Base-by-base conservation (phyloP, 768 basidiomycete species). In the Tricholoma sp. region DNA sequence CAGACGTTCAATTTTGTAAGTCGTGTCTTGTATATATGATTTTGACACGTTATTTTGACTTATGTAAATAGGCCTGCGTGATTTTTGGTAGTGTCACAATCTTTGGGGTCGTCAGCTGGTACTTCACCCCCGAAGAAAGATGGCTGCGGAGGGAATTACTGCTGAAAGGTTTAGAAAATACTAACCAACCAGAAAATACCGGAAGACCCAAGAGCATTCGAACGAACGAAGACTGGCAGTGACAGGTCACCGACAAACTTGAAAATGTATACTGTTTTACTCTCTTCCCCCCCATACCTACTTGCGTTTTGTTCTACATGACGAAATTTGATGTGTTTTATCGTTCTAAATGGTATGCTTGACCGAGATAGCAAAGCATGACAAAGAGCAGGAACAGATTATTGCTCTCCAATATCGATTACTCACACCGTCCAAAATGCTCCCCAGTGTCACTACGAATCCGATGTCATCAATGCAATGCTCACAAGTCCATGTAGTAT, bases 1-100 rank as follows among this genome's bases (percentile, higher is more conserved):
- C 70, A 81, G 57, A 86, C 79, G 1, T 92, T 95, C 77, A 96
- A 96, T 70, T 95, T 91, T 65, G 91, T 91, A 58, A 71, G 88
- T 79, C 1, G 5, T n/a, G 6, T 3, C 42, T 4, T 18, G n/a
- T 18, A 17, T 6, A 8, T 49, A 2, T 20, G 36, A 57, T 54
- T 32, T 28, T 15, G 12, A 20, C 18, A 37, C 20, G n/a, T n/a
- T 18, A 32, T 24, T 18, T 42, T 59, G 48, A 57, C 57, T 55
- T 20, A 36, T 52, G 54, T 29, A 37, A n/a, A 29, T 50, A 91
- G 89, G 85, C 89, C 6, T 73, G 76, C 50, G 89, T 90, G 44
- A 94, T 95, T 59, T 88, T 94, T 61, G 89, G 82, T 9, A 74
- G 79, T 15, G 84, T 92, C 57, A 89, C 91, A 2, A 74, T 94